Percentiles rank a stretch among this genome's conserved stretches.
These are phyloP conservation scores for Penicillium coprophilum DNA, from an alignment of 495 filamentous ascomycete genomes.

Conservation along the genomic window DNA sequence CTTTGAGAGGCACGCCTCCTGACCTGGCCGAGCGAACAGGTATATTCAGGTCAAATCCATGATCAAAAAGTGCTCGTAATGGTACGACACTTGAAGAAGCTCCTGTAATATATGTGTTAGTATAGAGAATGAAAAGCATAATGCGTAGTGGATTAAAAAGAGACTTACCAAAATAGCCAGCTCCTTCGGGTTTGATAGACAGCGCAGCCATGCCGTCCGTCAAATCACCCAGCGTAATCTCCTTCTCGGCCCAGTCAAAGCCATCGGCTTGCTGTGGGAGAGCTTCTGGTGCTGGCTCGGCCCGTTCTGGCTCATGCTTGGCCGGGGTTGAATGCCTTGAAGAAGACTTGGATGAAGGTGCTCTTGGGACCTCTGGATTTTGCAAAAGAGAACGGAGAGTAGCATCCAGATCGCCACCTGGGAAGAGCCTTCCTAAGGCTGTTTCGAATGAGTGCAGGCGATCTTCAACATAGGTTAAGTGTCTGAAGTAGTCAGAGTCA, in stretches of 20 bases:
- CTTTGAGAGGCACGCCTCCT: slow-evolving; percentile 39
- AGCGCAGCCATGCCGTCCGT: slow-evolving; percentile 56
- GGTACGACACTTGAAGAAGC: slow-evolving; percentile 50
- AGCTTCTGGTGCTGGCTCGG: slow-evolving; percentile 44
- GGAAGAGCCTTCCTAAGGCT: slow-evolving; percentile 44
- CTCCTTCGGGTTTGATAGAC: slow-evolving; percentile 49
- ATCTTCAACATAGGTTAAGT: slow-evolving; percentile 52
- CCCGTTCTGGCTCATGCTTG: slow-evolving; percentile 37
- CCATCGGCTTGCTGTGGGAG: slow-evolving; percentile 51
- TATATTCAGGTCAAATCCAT: slow-evolving; percentile 49
- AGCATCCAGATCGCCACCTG: slow-evolving; percentile 48
- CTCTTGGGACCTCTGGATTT: slow-evolving; percentile 37
- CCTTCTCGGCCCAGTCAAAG: slow-evolving; percentile 54
- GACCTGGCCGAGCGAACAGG: slow-evolving; percentile 35
- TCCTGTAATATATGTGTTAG: slow-evolving; percentile 26
- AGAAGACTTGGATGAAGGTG: slow-evolving; percentile 40
- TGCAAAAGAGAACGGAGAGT: slow-evolving; percentile 46
- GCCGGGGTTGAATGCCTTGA: slow-evolving; percentile 43
- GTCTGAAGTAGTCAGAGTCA: slow-evolving; percentile 32
- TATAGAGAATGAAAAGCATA: slow-evolving; percentile 1
- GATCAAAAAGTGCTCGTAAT: slow-evolving; percentile 44
- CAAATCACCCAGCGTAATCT: slow-evolving; percentile 44
- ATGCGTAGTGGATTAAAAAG: neutral
- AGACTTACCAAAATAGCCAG: slow-evolving; percentile 50
- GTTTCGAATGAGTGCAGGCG: slow-evolving; percentile 48